Percentiles rank a stretch among this genome's conserved stretches.
These are phyloP conservation scores for Antarctomyces pellizariae DNA, from an alignment of 495 filamentous ascomycete genomes.

Conservation along the genomic window DNA sequence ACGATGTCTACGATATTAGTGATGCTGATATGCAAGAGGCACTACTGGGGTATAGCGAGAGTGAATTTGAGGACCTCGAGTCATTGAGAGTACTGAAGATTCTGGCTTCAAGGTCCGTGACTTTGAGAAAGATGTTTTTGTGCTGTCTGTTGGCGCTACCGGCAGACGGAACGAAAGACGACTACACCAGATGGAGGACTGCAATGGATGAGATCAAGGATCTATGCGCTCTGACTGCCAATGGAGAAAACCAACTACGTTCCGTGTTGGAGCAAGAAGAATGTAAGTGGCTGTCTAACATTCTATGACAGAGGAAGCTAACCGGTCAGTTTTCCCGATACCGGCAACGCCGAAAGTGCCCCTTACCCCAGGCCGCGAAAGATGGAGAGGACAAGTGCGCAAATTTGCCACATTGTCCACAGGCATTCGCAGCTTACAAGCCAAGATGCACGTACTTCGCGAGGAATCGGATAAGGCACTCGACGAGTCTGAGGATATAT, in stretches of 20 bases:
- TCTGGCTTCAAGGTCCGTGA: conserved; percentile 54
- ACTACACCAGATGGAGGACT: conserved; percentile 57
- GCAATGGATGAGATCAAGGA: conserved; percentile 53
- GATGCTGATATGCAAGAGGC: conserved; percentile 51
- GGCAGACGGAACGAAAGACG: conserved; percentile 58
- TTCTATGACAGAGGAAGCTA: conserved; percentile 6
- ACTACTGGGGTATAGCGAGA: conserved; percentile 31
- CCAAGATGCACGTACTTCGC: conserved; percentile 77
- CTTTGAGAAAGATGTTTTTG: conserved; percentile 56
- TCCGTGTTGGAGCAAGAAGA: conserved; percentile 64
- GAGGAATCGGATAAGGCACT: conserved; percentile 68
- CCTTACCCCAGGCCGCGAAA: conserved; percentile 50
- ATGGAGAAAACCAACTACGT: conserved; percentile 30
- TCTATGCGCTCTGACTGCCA: conserved; percentile 30
- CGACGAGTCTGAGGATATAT: conserved; percentile 47
- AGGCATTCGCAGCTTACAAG: conserved; percentile 77
- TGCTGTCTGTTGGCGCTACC: conserved; percentile 73
- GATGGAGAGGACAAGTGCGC: conserved; percentile 60
- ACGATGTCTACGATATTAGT: conserved; percentile 79
- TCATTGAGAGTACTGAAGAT: conserved; percentile 60
- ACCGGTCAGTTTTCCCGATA: conserved; percentile 17
- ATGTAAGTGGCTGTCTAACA: conserved; percentile 25
- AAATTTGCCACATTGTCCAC: conserved; percentile 72
- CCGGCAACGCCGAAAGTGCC: conserved; percentile 37
- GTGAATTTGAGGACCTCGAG: conserved; percentile 47